Percentiles rank a stretch among this genome's conserved stretches.
These are phyloP conservation scores for Leccinum proximum DNA, from an alignment of 1,284 basidiomycete genomes.

Conservation along the genomic window DNA sequence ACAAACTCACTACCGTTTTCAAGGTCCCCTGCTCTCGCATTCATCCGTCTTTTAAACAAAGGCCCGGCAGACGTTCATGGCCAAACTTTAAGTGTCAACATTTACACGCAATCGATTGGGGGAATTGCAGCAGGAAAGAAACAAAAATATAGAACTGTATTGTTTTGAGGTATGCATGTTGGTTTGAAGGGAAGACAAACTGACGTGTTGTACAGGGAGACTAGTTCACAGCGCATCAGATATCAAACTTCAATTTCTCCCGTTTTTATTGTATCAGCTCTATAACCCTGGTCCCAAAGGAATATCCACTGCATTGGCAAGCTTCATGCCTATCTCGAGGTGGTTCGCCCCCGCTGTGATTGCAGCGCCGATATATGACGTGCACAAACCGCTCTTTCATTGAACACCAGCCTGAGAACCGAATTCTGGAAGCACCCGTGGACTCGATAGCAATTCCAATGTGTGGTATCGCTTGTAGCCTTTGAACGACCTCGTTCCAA, in stretches of 20 bases:
- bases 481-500: slow-evolving; percentile 56
- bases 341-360: slow-evolving; percentile 84
- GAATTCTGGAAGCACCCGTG: slow-evolving; percentile 59
- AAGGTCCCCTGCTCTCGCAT: slow-evolving; percentile 65
- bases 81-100: slow-evolving; percentile 49
- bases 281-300: slow-evolving; percentile 49
- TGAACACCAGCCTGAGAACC: slow-evolving; percentile 54
- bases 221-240: slow-evolving; percentile 17
- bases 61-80: slow-evolving; percentile 63
- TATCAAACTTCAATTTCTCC: slow-evolving; percentile 27
- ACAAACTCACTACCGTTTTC: slow-evolving; percentile 10
- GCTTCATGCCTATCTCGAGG: slow-evolving; percentile 81
- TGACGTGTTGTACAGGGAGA: slow-evolving; percentile 21
- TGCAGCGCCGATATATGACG: slow-evolving; percentile 79
- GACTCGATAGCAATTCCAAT: slow-evolving; percentile 63
- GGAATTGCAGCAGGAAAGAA: slow-evolving; percentile 44
- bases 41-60: slow-evolving; percentile 67
- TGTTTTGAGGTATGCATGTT: slow-evolving; percentile 40
- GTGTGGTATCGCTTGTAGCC: slow-evolving; percentile 68
- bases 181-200: slow-evolving; percentile 13
- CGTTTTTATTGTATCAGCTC: slow-evolving; percentile 37
- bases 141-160: slow-evolving; percentile 36
- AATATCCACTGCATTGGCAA: slow-evolving; percentile 65
- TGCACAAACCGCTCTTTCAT: slow-evolving; percentile 81
- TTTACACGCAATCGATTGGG: slow-evolving; percentile 52